Evolutionary conservation across 257 asterid genomes (phyloP).

Genomic region (Jaltomata sinuosa): DNA sequence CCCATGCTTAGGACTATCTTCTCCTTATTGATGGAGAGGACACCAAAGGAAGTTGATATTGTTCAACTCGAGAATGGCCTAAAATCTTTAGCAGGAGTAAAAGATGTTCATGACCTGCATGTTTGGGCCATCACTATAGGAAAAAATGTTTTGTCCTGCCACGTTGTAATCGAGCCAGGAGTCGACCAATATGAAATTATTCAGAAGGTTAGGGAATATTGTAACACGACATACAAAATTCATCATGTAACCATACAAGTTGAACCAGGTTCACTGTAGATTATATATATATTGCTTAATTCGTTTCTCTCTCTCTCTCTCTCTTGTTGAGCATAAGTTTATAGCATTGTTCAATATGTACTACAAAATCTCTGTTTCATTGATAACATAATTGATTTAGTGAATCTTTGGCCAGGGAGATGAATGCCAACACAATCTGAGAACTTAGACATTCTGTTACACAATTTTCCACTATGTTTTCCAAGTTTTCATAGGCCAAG

Average conservation of each 20-base stretch:
- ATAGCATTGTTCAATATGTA: neutral
- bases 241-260: conserved; percentile 68
- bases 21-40: conserved; percentile 56
- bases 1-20: conserved; percentile 50
- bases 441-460: neutral
- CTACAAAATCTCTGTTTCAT: neutral
- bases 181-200: conserved; percentile 36
- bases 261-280: conserved; percentile 29
- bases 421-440: neutral
- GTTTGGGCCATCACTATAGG: conserved; percentile 66
- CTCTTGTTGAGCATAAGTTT: neutral
- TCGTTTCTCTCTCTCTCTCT: neutral
- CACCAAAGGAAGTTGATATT: conserved; percentile 48
- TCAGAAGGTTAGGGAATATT: conserved; percentile 33
- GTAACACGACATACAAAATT: conserved; percentile 35
- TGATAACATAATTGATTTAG: neutral
- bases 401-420: neutral
- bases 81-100: conserved; percentile 38
- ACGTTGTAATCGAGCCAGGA: conserved; percentile 39
- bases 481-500: neutral
- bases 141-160: conserved; percentile 55
- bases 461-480: neutral
- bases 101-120: conserved; percentile 68
- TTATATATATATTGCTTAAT: neutral
- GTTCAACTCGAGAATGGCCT: conserved; percentile 40